Evolutionary conservation across 1,284 basidiomycete species (phyloP).

Genomic region (Mycena citricolor): DNA sequence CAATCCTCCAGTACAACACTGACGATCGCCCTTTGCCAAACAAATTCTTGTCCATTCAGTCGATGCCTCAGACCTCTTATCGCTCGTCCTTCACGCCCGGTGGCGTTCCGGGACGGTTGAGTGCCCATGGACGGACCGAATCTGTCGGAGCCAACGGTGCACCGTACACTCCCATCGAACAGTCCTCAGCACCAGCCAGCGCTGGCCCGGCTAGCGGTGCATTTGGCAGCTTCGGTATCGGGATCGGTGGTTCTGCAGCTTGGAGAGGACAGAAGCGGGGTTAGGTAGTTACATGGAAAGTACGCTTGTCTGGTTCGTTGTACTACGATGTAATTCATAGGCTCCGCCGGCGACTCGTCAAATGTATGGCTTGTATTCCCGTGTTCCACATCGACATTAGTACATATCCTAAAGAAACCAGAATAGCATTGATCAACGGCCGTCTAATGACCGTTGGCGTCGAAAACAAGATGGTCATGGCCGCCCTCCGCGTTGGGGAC

Average conservation of each 20-base stretch:
- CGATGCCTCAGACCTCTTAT: conserved; percentile 63
- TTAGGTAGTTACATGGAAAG: background rate
- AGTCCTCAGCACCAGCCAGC: conserved; percentile 14
- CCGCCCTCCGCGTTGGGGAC: conserved; percentile 69
- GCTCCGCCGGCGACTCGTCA: no score
- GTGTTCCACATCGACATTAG: no score
- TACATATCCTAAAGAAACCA: no score
- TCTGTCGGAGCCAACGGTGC: conserved; percentile 19
- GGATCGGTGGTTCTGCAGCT: conserved; percentile 32
- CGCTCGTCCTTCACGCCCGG: conserved; percentile 54
- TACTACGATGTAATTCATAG: no score
- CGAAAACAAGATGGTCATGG: conserved; percentile 35
- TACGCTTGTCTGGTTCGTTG: no score
- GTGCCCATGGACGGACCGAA: conserved; percentile 25
- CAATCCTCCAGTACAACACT: conserved; percentile 63
- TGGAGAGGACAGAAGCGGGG: conserved; percentile 18
- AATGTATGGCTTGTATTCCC: no score
- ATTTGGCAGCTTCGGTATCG: conserved; percentile 52
- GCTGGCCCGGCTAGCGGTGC: conserved; percentile 37
- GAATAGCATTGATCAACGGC: no score
- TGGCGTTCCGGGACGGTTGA: conserved; percentile 17
- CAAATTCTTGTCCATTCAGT: conserved; percentile 78
- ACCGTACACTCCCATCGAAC: conserved; percentile 20
- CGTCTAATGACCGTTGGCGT: conserved; percentile 21
- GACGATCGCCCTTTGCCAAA: conserved; percentile 76